Conservation (phyloP, 768 basidiomycete species). For the Suillus decipiens region DNA sequence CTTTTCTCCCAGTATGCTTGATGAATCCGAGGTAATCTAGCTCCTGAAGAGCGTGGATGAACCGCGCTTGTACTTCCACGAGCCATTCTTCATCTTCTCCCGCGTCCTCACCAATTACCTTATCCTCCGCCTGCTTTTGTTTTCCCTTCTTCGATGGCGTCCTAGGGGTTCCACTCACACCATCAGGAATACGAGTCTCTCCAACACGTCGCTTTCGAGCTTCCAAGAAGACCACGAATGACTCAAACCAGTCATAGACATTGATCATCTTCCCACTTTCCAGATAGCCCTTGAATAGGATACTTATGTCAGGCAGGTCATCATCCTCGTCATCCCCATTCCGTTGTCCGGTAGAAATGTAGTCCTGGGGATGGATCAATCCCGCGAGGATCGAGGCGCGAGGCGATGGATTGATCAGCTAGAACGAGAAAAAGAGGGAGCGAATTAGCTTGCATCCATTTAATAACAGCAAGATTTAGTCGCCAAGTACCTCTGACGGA, state of each 20-base stretch:
- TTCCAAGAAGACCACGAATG: slow-evolving; percentile 70
- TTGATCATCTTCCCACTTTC: slow-evolving; percentile 84
- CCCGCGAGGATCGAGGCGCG: slow-evolving; percentile 63
- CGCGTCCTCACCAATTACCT: slow-evolving; percentile 23
- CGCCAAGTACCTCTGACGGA: slow-evolving; percentile 58
- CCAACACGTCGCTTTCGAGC: slow-evolving; percentile 41
- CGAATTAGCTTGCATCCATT: slow-evolving; percentile 7
- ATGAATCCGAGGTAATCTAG: slow-evolving; percentile 80
- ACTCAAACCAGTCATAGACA: slow-evolving; percentile 86
- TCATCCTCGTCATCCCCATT: slow-evolving; percentile 16
- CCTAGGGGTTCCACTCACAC: not conserved
- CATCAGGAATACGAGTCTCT: not conserved
- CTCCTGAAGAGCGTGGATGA: slow-evolving; percentile 79
- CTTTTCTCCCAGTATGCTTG: slow-evolving; percentile 77
- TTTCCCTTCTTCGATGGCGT: slow-evolving; percentile 29
- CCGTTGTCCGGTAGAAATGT: slow-evolving; percentile 20
- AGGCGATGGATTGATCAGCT: slow-evolving; percentile 73
- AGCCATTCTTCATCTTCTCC: slow-evolving; percentile 50
- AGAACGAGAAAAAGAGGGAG: not conserved
- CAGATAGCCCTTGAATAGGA: slow-evolving; percentile 74
- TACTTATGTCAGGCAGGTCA: slow-evolving; percentile 70
- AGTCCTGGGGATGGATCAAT: slow-evolving; percentile 59
- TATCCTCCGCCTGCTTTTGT: slow-evolving; percentile 34
- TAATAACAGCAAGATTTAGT: not conserved
- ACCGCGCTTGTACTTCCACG: slow-evolving; percentile 71